A percentile compares a stretch with the other conserved stretches of the same genome.
Conservation (phyloP, 192 early-diverging fungal species). For the Backusella sp. region DNA sequence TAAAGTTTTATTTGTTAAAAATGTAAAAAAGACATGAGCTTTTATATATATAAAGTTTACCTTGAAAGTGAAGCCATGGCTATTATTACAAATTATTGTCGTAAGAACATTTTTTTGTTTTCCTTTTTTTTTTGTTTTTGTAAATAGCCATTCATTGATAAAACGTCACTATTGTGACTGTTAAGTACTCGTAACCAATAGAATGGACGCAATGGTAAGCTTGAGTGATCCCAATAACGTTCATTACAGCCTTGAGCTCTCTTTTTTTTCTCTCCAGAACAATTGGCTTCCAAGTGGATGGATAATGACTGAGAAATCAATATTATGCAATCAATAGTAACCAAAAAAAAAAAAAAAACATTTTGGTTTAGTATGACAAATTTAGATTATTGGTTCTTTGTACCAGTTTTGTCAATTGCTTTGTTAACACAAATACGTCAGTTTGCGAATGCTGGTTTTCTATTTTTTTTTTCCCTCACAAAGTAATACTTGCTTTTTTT, state of each 20-base stretch:
- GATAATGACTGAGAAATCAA: too few species aligned
- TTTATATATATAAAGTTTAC: conserved; percentile 8
- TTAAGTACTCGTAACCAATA: background rate
- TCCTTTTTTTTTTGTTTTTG: background rate
- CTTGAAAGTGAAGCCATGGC: conserved; percentile 17
- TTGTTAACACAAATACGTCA: background rate
- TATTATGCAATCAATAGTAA: too few species aligned
- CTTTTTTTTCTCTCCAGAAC: background rate
- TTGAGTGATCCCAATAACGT: background rate
- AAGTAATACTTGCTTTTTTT: background rate
- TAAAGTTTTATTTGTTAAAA: conserved; percentile 8
- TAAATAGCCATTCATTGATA: background rate
- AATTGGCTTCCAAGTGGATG: too few species aligned
- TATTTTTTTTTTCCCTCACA: background rate
- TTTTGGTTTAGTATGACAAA: background rate
- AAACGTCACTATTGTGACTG: background rate
- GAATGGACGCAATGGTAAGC: background rate
- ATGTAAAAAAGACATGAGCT: background rate
- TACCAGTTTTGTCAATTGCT: background rate
- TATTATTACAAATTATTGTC: background rate
- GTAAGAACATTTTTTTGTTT: background rate
- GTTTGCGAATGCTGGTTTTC: background rate
- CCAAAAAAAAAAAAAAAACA: too few species aligned
- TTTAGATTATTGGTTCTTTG: background rate
- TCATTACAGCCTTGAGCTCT: background rate